phyloP scores from a whole-genome alignment of 768 basidiomycete genomes.

The Mycena maculata region DNA sequence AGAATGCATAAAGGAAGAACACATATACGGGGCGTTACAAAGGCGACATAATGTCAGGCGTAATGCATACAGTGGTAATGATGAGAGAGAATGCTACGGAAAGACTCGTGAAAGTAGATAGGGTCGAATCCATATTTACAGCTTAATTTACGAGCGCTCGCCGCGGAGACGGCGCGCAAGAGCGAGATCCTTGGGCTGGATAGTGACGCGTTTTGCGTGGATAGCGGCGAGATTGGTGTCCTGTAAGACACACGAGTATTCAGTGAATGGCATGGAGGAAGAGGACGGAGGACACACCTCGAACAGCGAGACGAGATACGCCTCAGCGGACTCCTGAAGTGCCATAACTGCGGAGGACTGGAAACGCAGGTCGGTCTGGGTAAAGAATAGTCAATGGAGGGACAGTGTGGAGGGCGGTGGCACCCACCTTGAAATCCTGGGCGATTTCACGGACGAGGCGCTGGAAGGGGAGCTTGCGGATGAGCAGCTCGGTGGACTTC shows the following conservation, averaged over 20 bases:
- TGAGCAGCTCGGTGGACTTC: constrained; percentile 35
- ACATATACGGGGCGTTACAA: neutral
- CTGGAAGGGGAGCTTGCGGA: constrained; percentile 37
- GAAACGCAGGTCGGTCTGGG: constrained; percentile 72
- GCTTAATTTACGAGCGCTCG: constrained; percentile 43
- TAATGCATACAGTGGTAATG: too few relatives aligned
- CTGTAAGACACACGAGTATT: neutral
- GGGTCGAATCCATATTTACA: too few relatives aligned
- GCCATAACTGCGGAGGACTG: constrained; percentile 84
- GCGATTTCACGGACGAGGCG: constrained; percentile 69
- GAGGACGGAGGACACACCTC: constrained; percentile 47
- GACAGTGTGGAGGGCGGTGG: neutral
- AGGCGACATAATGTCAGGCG: neutral
- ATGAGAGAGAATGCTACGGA: too few relatives aligned
- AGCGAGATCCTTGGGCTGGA: constrained; percentile 86
- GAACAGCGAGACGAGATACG: constrained; percentile 82
- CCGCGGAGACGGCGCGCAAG: constrained; percentile 84
- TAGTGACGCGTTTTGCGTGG: constrained; percentile 88
- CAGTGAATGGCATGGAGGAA: constrained; percentile 47
- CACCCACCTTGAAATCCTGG: constrained; percentile 68
- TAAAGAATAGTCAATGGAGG: neutral
- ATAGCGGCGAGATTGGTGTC: constrained; percentile 81
- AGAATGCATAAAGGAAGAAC: too few relatives aligned
- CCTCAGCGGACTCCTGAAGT: constrained; percentile 86
- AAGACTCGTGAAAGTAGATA: too few relatives aligned